Evolutionary conservation across 2,329 filamentous ascomycete species (phyloP).

Genomic region (Pseudonectria buxi): DNA sequence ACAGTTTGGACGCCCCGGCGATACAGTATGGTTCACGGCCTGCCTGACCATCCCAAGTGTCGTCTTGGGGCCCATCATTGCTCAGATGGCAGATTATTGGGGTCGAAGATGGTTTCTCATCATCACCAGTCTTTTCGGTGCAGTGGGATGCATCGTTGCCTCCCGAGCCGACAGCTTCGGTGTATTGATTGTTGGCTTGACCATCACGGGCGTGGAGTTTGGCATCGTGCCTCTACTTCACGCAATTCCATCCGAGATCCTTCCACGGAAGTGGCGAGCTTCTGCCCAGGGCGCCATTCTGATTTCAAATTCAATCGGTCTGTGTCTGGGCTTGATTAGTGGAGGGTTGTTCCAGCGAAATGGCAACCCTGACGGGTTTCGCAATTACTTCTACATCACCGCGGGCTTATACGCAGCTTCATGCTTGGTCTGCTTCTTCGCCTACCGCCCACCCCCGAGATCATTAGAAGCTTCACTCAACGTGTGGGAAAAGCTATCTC

Average conservation of each 20-base stretch:
- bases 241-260: constrained; percentile 10
- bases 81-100: constrained; percentile 6
- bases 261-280: constrained; percentile 9
- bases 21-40: constrained; percentile 8
- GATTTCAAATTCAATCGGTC: constrained; percentile 7
- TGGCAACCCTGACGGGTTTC: constrained; percentile 5
- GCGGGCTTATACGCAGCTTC: constrained; percentile 3
- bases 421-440: constrained; percentile 2
- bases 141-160: constrained; percentile 5
- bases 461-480: constrained; percentile 3
- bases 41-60: constrained; percentile 11
- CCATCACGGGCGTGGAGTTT: constrained; percentile 7
- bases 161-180: background rate
- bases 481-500: constrained; percentile 24
- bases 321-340: constrained; percentile 6
- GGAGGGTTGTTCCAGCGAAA: constrained; percentile 3
- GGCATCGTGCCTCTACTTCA: constrained; percentile 9
- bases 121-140: constrained; percentile 2
- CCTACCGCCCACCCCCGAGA: constrained; percentile 8
- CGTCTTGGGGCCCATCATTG: constrained; percentile 7
- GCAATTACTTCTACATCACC: constrained; percentile 11
- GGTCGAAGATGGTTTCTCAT: constrained; percentile 7
- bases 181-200: constrained; percentile 2
- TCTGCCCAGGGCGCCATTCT: constrained; percentile 9
- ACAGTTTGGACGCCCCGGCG: constrained; percentile 4